Percentiles rank a stretch among this genome's conserved stretches.
Evolutionary conservation across 2,329 filamentous ascomycete genomes (phyloP).

Genomic region (Fusarium mangiferae): DNA sequence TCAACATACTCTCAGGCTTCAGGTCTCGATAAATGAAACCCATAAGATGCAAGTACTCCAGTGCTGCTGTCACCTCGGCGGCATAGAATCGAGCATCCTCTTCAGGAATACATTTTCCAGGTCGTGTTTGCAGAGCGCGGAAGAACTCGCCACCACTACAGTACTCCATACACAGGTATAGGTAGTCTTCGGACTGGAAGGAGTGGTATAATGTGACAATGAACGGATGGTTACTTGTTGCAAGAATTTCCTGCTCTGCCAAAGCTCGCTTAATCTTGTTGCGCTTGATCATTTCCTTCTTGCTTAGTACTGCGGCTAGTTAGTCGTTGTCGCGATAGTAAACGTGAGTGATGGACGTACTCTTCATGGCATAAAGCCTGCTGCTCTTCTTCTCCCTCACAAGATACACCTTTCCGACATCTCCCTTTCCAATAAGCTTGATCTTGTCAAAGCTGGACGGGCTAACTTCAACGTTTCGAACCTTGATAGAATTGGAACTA

Average conservation of each 20-base stretch:
- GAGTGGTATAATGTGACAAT: conserved; percentile 99
- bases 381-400: conserved; percentile 98
- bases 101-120: conserved; percentile 96
- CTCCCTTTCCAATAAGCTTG: conserved; percentile 98
- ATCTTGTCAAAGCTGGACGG: conserved; percentile 99
- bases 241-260: conserved; percentile 96
- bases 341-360: conserved; percentile 59
- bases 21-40: conserved; percentile 98
- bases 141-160: conserved; percentile 99
- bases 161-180: conserved; percentile 99
- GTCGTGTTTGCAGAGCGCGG: conserved; percentile 92
- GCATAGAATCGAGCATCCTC: conserved; percentile 98
- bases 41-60: conserved; percentile 98
- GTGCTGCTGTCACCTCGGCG: conserved; percentile 93
- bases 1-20: conserved; percentile 87
- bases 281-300: conserved; percentile 99
- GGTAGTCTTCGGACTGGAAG: conserved; percentile 97
- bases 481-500: conserved; percentile 99
- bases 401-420: conserved; percentile 98
- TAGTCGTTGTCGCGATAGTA: conserved; percentile 42
- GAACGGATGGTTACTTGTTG: conserved; percentile 98
- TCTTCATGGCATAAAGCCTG: conserved; percentile 98
- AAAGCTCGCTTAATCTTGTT: conserved; percentile 99
- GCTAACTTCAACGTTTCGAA: conserved; percentile 94
- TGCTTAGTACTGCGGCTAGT: conserved; percentile 82